phyloP scores from a whole-genome alignment of 78 protist species.

The Polysphondylium violaceum region DNA sequence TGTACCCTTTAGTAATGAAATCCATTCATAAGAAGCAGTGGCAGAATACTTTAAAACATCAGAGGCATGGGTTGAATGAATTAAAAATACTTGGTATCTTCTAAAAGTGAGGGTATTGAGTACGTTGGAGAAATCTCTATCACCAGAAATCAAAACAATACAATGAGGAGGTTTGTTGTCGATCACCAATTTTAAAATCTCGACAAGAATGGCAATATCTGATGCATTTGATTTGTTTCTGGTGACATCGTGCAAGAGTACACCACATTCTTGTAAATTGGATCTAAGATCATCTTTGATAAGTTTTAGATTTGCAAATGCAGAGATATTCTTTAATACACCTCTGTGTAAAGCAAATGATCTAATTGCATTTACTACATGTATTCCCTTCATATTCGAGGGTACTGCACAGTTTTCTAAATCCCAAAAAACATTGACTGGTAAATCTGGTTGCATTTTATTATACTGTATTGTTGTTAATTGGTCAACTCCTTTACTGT shows the following conservation, averaged over 20 bases:
- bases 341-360: constrained; percentile 67
- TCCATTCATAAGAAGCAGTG: constrained; percentile 76
- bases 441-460: constrained; percentile 71
- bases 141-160: constrained; percentile 70
- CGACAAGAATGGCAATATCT: constrained; percentile 76
- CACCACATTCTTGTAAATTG: constrained; percentile 76
- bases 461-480: neutral
- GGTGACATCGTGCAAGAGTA: constrained; percentile 66
- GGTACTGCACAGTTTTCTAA: constrained; percentile 76
- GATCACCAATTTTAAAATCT: constrained; percentile 63
- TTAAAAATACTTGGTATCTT: constrained; percentile 63
- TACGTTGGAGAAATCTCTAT: constrained; percentile 66
- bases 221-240: constrained; percentile 79
- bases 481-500: neutral
- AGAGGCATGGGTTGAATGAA: constrained; percentile 73
- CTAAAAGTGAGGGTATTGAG: constrained; percentile 62
- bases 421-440: constrained; percentile 81
- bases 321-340: constrained; percentile 64
- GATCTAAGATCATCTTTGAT: constrained; percentile 69
- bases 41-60: constrained; percentile 73
- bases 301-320: constrained; percentile 68
- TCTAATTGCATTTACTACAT: constrained; percentile 71
- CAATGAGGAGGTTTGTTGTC: constrained; percentile 81
- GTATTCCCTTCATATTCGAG: constrained; percentile 64
- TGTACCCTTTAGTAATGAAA: constrained; percentile 48